These are phyloP conservation scores for Fusarium gaditjirri DNA, from an alignment of 2,329 filamentous ascomycete genomes.

Conservation along the genomic window DNA sequence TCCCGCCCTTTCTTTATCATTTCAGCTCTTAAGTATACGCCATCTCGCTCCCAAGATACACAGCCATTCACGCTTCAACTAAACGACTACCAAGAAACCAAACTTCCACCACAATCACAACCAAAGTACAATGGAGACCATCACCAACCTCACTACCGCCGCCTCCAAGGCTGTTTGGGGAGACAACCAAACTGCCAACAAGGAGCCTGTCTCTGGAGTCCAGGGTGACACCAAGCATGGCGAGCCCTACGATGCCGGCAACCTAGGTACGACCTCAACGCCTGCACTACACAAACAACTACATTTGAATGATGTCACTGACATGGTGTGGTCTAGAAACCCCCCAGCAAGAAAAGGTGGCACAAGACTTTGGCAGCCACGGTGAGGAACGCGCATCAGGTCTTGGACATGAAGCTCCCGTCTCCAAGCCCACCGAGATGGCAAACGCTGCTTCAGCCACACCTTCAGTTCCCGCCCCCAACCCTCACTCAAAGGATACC, in stretches of 20 bases:
- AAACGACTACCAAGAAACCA: background rate
- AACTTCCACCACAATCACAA: background rate
- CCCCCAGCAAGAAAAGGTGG: conserved; percentile 31
- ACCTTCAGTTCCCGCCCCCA: background rate
- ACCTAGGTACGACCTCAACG: conserved; percentile 61
- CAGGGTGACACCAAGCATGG: conserved; percentile 72
- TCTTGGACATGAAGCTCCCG: conserved; percentile 8
- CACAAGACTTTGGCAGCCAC: conserved; percentile 28
- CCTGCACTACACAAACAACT: background rate
- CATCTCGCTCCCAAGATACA: conserved; percentile 21
- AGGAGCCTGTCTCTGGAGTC: conserved; percentile 78
- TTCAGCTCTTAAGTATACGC: conserved; percentile 15
- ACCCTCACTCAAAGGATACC: conserved; percentile 30
- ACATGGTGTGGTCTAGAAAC: conserved; percentile 16
- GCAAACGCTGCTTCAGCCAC: background rate
- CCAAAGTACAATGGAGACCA: conserved; percentile 67
- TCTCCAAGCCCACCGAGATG: conserved; percentile 1
- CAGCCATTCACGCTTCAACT: background rate
- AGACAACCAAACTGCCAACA: conserved; percentile 49
- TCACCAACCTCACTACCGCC: conserved; percentile 63
- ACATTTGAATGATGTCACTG: background rate
- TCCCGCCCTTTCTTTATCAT: background rate
- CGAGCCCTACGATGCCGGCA: conserved; percentile 84
- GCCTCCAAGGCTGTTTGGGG: conserved; percentile 58
- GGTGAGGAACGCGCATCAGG: conserved; percentile 11